Base-by-base conservation (phyloP, 2,329 filamentous ascomycete genomes). In the Aschersonia sp. region DNA sequence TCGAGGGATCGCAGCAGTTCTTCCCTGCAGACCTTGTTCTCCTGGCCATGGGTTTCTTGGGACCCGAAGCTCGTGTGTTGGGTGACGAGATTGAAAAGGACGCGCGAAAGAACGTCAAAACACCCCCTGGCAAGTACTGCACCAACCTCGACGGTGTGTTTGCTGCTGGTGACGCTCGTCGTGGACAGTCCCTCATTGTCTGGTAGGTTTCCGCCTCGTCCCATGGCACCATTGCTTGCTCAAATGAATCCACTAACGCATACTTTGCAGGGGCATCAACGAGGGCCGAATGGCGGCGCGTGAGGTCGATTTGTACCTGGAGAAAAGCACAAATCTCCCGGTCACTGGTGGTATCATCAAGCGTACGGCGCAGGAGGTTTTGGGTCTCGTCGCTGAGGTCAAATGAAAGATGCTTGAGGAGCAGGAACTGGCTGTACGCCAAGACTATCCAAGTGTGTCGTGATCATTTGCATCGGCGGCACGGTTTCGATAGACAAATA, bases 31-130 rank as follows among this genome's bases (percentile, higher is more conserved):
- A 97, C 61, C 78, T 97, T 41, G 89, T 97, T 43, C 78, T 96
- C 43, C 74, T 97, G 45, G 94, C 91, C 46, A 96, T 97, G 91
- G 91, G 91, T 62, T 97, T 97, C 83, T 70, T 96, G 53, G 91
- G 91, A 7, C 89, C 89, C 5, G 91, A 97, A 70, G 86, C 86
- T 56, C 84, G 87, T 54, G 81, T 94, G 40, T 76, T 96, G 41
- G 88, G 86, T 46, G 82, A 88, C n/a, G 77, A 85, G 41, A 83
- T 97, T 53, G 89, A 96, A 69, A 89, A 89, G 65, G 91, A 97
- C 62, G 76, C 79, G 47, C 82, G 91, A 60, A 95, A 94, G 78
- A 97, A 96, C 65, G 83, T 96, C 70, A 96, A 96, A 82, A 96
- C 91, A 6, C 74, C 88, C 31, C 75, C 84, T 47, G 89, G 89